Evolutionary conservation across 2,329 filamentous ascomycete species (phyloP), one percentile per base, ranked within the genome.

Genomic region (Lojkania enalia): DNA sequence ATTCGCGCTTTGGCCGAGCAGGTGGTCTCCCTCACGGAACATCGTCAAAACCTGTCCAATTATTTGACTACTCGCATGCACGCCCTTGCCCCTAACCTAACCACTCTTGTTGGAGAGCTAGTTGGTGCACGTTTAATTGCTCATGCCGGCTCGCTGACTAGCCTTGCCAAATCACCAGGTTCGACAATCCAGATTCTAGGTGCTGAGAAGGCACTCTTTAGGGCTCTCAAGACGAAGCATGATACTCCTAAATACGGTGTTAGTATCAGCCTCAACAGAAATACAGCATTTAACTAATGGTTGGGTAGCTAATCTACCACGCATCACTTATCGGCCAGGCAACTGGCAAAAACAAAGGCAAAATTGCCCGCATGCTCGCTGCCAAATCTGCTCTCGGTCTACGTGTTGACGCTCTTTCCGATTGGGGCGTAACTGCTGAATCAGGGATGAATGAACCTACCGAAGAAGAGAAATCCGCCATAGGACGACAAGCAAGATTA

Each of bases 191-290:
- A 99, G 79, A 96, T 99, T 66, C 84, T 97, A 44, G 94, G 94
- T 78, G 94, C 94, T 49, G 94, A 99, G 78, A 99, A 99, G 81
- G 94, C 94, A 5, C 84, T 99, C 33, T 99, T 99, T 86, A 86
- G 94, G 66, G 94, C 94, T 15, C 80, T 99, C 54, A 99, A 99
- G 83, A 99, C 94, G 38, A 97, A 99, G 81, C 92, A 97, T 73
- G 90, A 96, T 67, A 99, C 94, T 29, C 94, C 94, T 67, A 99
- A 97, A 75, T 99, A 97, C 65, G 94, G 94, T 51, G 27, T 89
- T 13, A 27, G 23, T 27, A 27, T 27, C 23, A n/a, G n/a, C n/a
- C 7, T 27, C 23, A n/a, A n/a, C n/a, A n/a, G n/a, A n/a, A n/a
- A n/a, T 27, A 7, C 7, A 27, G 23, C n/a, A 7, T n/a, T 27